A percentile compares a stretch with the other conserved stretches of the same genome.
These are phyloP conservation scores for Fomitopsis pinicola DNA, from an alignment of 1,284 basidiomycete genomes.

Conservation along the genomic window DNA sequence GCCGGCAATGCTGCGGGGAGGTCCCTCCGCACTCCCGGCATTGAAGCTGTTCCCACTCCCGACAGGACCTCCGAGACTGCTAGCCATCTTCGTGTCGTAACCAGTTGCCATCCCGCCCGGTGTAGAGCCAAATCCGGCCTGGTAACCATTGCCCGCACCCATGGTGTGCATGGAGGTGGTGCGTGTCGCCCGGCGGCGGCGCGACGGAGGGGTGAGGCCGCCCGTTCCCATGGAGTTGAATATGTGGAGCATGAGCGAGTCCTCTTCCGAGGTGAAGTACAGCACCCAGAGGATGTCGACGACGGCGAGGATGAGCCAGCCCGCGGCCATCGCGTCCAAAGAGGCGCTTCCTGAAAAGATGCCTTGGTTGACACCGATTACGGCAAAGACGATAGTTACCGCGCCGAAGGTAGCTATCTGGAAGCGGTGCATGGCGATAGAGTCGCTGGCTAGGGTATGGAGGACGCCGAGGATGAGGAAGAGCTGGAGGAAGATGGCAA, in stretches of 20 bases:
- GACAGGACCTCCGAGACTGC: slow-evolving; percentile 41
- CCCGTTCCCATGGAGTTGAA: slow-evolving; percentile 88
- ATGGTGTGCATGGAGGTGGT: slow-evolving; percentile 60
- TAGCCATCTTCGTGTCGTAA: slow-evolving; percentile 55
- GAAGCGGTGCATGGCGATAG: slow-evolving; percentile 80
- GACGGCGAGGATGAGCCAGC: slow-evolving; percentile 90
- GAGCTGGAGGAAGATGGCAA: slow-evolving; percentile 85
- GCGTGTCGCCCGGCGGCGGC: slow-evolving; percentile 56
- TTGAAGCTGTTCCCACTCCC: slow-evolving; percentile 64
- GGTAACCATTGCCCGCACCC: slow-evolving; percentile 58
- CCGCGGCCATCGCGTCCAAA: slow-evolving; percentile 81
- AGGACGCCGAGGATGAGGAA: slow-evolving; percentile 79
- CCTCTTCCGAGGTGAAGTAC: slow-evolving; percentile 95
- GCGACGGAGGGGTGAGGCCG: slow-evolving; percentile 76
- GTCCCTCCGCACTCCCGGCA: slow-evolving; percentile 33
- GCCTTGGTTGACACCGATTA: slow-evolving; percentile 67
- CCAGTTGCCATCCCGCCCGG: slow-evolving; percentile 45
- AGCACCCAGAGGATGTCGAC: slow-evolving; percentile 94
- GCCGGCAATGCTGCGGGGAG: slow-evolving; percentile 41
- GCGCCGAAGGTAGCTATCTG: slow-evolving; percentile 88
- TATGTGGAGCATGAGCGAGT: slow-evolving; percentile 76
- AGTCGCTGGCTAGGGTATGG: slow-evolving; percentile 81
- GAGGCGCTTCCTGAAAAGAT: slow-evolving; percentile 54
- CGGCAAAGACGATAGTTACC: slow-evolving; percentile 84
- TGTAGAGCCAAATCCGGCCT: slow-evolving; percentile 39